A percentile compares a stretch with the other conserved stretches of the same genome.
Conservation (phyloP, 768 basidiomycete species). For the Obba rivulosa region DNA sequence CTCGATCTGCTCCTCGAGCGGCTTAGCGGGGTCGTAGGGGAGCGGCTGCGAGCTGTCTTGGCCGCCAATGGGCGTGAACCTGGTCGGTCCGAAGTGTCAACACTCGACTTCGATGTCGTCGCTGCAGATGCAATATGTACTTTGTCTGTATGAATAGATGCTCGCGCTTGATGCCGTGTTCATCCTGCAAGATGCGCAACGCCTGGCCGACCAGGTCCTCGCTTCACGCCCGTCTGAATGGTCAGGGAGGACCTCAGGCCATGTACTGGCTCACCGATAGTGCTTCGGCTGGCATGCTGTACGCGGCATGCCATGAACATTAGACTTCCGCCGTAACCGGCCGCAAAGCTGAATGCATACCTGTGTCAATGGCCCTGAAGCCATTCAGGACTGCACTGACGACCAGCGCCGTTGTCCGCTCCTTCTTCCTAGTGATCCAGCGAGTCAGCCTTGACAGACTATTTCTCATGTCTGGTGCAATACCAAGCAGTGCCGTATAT, state of each 20-base stretch:
- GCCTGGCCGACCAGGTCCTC: constrained; percentile 82
- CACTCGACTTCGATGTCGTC: not conserved
- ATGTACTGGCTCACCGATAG: constrained; percentile 42
- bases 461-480: too few relatives aligned
- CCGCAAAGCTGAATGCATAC: constrained; percentile 29
- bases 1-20: constrained; percentile 54
- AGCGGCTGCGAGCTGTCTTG: constrained; percentile 68
- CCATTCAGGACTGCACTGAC: constrained; percentile 68
- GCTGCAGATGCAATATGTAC: constrained; percentile 28
- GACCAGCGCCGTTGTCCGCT: constrained; percentile 62
- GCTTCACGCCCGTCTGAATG: constrained; percentile 30
- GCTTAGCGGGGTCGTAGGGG: constrained; percentile 58
- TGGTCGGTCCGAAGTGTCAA: constrained; percentile 20
- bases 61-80: constrained; percentile 69
- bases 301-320: not conserved
- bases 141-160: constrained; percentile 80
- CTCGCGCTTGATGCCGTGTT: constrained; percentile 60
- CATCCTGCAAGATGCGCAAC: constrained; percentile 45
- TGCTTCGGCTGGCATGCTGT: constrained; percentile 69
- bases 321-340: not conserved
- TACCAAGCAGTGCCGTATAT: constrained; percentile 40
- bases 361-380: constrained; percentile 82
- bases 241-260: not conserved
- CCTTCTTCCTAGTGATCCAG: constrained; percentile 91
- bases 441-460: too few relatives aligned